Conservation (phyloP, 2,329 filamentous ascomycete genomes). For the Aureobasidium sp. region DNA sequence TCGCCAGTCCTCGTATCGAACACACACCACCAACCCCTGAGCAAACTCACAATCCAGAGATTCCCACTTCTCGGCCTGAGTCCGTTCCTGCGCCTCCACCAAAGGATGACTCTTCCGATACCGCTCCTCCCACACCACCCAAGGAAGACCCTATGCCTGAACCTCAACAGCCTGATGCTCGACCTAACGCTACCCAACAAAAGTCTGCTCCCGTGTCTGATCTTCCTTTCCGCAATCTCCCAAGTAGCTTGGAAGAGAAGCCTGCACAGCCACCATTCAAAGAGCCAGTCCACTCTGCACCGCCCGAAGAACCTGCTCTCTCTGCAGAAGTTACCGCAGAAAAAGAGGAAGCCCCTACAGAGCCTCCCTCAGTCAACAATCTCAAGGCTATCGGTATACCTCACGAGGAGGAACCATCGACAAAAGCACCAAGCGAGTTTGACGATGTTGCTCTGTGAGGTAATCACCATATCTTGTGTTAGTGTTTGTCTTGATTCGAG, state of each 20-base stretch:
- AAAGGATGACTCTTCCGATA: conserved; percentile 18
- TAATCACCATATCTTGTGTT: neutral
- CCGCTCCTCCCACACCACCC: conserved; percentile 22
- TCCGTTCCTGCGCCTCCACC: conserved; percentile 24
- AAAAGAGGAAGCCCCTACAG: conserved; percentile 17
- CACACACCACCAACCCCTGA: conserved; percentile 46
- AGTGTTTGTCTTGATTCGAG: neutral
- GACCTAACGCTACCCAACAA: neutral
- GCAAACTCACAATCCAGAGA: conserved; percentile 18
- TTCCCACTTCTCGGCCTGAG: conserved; percentile 12
- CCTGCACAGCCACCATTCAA: neutral
- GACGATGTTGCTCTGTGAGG: conserved; percentile 21
- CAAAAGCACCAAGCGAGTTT: conserved; percentile 18
- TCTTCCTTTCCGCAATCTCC: conserved; percentile 17
- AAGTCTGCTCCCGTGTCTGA: conserved; percentile 1
- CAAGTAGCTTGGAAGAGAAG: conserved; percentile 22
- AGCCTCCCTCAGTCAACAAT: conserved; percentile 7
- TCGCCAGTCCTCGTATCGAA: conserved; percentile 39
- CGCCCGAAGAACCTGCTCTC: neutral
- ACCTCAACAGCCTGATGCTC: conserved; percentile 1
- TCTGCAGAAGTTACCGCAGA: conserved; percentile 17
- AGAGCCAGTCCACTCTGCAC: neutral
- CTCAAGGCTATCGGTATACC: conserved; percentile 15
- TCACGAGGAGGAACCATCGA: conserved; percentile 9
- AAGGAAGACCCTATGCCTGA: conserved; percentile 27